Evolutionary conservation across 495 filamentous ascomycete species (phyloP), one percentile per base, ranked within the genome.

Genomic region (Aspergillus coremiiformis): DNA sequence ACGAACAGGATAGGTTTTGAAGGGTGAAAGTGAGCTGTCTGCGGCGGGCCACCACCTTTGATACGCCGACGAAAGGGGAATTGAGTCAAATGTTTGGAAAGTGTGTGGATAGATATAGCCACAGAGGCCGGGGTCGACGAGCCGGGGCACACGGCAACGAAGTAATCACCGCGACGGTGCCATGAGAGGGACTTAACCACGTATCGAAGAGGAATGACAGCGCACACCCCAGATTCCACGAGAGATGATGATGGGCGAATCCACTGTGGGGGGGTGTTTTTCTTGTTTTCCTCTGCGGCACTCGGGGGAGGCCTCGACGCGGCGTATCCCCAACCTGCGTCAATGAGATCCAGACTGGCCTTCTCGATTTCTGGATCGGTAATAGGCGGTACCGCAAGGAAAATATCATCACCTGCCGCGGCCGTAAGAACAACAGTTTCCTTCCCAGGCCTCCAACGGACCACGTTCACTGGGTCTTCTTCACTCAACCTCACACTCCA

Each of bases 121-220:
- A 72, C 64, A 4, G 69, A 73, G 17, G 74, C 82, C 71, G 67
- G 84, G 73, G 70, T 92, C 76, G 55, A 87, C 77, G 54, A 75
- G 64, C 46, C 71, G 5, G 93, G 90, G 44, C 89, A 94, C 39
- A 96, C 88, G 6, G 90, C 96, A 54, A 89, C 80, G 65, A 98
- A 86, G 75, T 96, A 95, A 66, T 96, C 90, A 58, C 93, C 93
- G 55, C 87, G 82, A 52, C 93, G 83, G 71, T 98, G 93, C 90
- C 90, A 97, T 59, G 82, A 83, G 59, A 98, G 84, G n/a, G 87
- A 84, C 72, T 95, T 97, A 57, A 93, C 77, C 5, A 85, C 78
- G 41, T 86, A 84, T 47, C 86, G 80, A n/a, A 96, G 83, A 24
- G 86, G 87, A 51, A 85, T 80, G 52, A 85, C 84, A 43, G 87